Percentiles rank a stretch among this genome's conserved stretches.
phyloP scores from a whole-genome alignment of 2,329 filamentous ascomycete species.

The Talaromyces albobiverticillius region DNA sequence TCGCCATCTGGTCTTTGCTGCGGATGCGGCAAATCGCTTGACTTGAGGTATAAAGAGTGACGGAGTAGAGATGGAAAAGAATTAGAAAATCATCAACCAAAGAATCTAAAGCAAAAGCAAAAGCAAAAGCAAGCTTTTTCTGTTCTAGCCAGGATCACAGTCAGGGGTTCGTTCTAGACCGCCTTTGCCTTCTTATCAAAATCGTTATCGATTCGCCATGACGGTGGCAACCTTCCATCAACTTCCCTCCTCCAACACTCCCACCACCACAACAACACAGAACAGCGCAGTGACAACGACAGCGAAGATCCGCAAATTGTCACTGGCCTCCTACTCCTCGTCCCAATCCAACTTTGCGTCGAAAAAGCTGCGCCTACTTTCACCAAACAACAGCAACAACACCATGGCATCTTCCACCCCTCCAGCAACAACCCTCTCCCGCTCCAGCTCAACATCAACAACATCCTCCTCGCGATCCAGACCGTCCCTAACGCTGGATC shows the following conservation, averaged over 20 bases:
- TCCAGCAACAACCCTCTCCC: constrained; percentile 22
- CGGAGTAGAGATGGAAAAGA: too few species aligned
- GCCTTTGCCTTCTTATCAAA: neutral
- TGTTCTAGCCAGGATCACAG: too few species aligned
- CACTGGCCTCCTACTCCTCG: neutral
- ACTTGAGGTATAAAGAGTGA: too few species aligned
- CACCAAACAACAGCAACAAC: constrained; percentile 2
- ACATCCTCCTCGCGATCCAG: constrained; percentile 26
- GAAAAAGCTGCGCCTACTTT: constrained; percentile 1
- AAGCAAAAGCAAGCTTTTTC: too few species aligned
- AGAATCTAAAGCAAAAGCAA: too few species aligned
- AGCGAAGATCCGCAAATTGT: constrained; percentile 7
- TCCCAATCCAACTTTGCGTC: neutral
- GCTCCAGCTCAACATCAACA: constrained; percentile 26
- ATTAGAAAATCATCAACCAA: too few species aligned
- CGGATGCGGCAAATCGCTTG: too few species aligned
- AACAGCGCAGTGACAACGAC: neutral
- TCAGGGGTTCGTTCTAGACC: constrained; percentile 5
- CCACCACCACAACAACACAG: neutral
- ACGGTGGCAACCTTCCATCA: constrained; percentile 11
- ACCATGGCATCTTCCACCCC: constrained; percentile 21
- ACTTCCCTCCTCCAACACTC: neutral
- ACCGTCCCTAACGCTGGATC: constrained; percentile 44
- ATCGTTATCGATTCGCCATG: constrained; percentile 10
- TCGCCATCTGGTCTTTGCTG: too few species aligned